These are phyloP conservation scores for Geranium incanum DNA, from an alignment of 441 rosid species.

Conservation along the genomic window DNA sequence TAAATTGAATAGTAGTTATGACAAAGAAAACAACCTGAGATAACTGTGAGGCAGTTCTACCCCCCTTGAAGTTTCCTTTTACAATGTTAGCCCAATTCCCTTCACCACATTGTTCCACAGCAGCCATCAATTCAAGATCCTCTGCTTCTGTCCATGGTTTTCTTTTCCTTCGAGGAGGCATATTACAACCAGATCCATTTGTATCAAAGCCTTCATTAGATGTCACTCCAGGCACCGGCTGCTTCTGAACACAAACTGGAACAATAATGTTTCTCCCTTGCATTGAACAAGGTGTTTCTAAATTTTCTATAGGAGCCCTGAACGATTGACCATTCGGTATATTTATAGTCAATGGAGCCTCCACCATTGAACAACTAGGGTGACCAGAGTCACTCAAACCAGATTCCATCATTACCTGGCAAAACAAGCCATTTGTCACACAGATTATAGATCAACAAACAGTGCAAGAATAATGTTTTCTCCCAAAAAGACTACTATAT, in stretches of 20 bases:
- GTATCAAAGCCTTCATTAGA: slow-evolving; percentile 43
- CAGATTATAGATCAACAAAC: not conserved
- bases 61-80: slow-evolving; percentile 52
- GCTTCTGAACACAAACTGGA: slow-evolving; percentile 78
- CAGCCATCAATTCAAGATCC: slow-evolving; percentile 53
- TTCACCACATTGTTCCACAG: slow-evolving; percentile 73
- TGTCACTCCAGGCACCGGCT: slow-evolving; percentile 33
- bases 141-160: slow-evolving; percentile 62
- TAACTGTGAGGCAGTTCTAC: slow-evolving; percentile 67
- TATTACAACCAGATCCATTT: slow-evolving; percentile 34
- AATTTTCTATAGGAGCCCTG: slow-evolving; percentile 40
- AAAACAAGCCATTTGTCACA: slow-evolving; percentile 1
- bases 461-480: not conserved
- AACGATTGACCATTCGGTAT: slow-evolving; percentile 54
- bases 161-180: slow-evolving; percentile 57
- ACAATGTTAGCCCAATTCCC: slow-evolving; percentile 73
- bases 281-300: slow-evolving; percentile 37
- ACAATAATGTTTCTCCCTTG: slow-evolving; percentile 66
- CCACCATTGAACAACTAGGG: slow-evolving; percentile 50
- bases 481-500: not conserved
- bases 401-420: slow-evolving; percentile 77
- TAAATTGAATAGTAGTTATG: not conserved
- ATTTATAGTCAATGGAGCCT: slow-evolving; percentile 85
- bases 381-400: slow-evolving; percentile 51
- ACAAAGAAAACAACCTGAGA: slow-evolving; percentile 54